Percentiles rank a stretch among this genome's conserved stretches.
These are phyloP conservation scores for Dentipellis sp. DNA, from an alignment of 768 basidiomycete species.

Conservation along the genomic window DNA sequence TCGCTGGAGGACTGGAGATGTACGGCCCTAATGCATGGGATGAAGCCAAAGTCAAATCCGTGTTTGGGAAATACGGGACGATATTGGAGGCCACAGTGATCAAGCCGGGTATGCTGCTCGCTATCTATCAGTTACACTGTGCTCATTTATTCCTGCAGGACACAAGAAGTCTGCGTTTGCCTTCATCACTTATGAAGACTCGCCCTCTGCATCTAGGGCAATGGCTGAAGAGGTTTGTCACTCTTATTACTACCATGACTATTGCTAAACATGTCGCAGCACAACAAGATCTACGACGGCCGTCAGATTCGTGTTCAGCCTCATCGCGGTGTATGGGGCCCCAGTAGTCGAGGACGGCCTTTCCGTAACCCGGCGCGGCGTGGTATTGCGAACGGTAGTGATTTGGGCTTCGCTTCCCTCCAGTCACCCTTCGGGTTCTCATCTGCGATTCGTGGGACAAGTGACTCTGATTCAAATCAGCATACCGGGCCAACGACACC, in stretches of 20 bases:
- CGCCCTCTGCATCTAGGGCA: slow-evolving; percentile 57
- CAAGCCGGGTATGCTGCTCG: slow-evolving; percentile 43
- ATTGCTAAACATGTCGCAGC: slow-evolving; percentile 31
- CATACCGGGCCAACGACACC: neutral
- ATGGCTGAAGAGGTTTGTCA: slow-evolving; percentile 48
- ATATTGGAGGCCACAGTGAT: slow-evolving; percentile 60
- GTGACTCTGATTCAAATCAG: neutral
- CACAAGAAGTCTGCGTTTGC: slow-evolving; percentile 67
- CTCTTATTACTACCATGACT: neutral
- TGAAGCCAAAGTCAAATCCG: slow-evolving; percentile 45
- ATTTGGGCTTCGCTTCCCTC: neutral
- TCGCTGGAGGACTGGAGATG: slow-evolving; percentile 69
- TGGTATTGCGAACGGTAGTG: neutral
- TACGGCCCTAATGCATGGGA: slow-evolving; percentile 59
- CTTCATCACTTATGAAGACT: slow-evolving; percentile 63
- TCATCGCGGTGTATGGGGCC: neutral
- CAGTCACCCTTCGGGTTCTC: too few relatives aligned
- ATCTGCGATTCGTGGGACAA: neutral
- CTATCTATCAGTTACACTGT: neutral
- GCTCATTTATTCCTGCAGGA: slow-evolving; percentile 26
- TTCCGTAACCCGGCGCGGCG: neutral
- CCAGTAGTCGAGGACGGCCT: neutral
- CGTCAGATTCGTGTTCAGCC: slow-evolving; percentile 64
- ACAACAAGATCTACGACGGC: slow-evolving; percentile 60
- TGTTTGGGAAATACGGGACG: slow-evolving; percentile 58